Conservation (phyloP, 345 rosid genomes). For the Eutrema heterophyllum region DNA sequence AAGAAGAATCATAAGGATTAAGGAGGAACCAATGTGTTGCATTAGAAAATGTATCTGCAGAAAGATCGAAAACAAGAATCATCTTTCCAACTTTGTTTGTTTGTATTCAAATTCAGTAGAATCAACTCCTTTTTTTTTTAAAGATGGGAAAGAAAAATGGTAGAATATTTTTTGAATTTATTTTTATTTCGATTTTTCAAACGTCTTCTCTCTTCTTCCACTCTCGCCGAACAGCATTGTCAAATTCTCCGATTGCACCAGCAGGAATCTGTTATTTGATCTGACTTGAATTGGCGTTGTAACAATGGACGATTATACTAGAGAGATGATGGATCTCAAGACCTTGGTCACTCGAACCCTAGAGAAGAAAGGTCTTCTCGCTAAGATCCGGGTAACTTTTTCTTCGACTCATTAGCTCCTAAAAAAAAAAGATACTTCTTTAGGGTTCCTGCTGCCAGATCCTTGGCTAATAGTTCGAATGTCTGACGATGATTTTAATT, state of each 20-base stretch:
- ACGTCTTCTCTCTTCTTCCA: too few species aligned
- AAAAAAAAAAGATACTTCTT: too few species aligned
- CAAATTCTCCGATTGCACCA: background rate
- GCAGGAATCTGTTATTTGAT: background rate
- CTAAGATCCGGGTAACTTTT: slow-evolving; percentile 89
- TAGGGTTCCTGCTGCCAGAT: slow-evolving; percentile 9
- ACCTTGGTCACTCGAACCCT: slow-evolving; percentile 97
- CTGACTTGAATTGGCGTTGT: background rate
- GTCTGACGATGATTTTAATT: background rate
- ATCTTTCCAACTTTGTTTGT: too few species aligned
- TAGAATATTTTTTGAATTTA: too few species aligned
- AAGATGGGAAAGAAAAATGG: too few species aligned
- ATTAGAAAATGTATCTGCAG: too few species aligned
- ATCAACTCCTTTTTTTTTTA: too few species aligned
- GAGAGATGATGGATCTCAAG: slow-evolving; percentile 99
- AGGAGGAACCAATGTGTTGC: background rate
- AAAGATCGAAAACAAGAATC: too few species aligned
- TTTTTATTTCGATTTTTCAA: too few species aligned
- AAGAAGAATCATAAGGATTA: background rate
- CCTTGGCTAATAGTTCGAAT: background rate
- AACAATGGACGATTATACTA: slow-evolving; percentile 90
- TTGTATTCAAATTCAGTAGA: too few species aligned
- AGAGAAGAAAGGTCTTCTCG: slow-evolving; percentile 97
- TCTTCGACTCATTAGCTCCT: too few species aligned
- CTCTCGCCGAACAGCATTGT: background rate